A percentile compares a stretch with the other conserved stretches of the same genome.
These are phyloP conservation scores for Rachicladosporium sp. DNA, from an alignment of 2,329 filamentous ascomycete genomes.

Conservation along the genomic window DNA sequence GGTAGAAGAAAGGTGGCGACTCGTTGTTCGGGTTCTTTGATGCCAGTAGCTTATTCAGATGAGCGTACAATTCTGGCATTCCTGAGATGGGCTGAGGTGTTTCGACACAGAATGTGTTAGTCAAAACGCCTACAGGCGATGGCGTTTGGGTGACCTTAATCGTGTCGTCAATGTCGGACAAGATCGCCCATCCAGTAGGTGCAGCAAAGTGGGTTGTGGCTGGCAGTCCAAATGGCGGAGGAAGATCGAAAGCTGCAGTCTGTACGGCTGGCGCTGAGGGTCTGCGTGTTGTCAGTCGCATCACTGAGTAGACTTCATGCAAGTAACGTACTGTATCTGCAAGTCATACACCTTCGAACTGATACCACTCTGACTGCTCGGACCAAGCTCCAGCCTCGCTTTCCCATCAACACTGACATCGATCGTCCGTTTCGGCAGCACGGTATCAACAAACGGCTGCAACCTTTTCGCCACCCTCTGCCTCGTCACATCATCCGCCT, in stretches of 20 bases:
- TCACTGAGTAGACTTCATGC: neutral
- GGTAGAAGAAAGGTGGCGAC: conserved; percentile 71
- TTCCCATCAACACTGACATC: conserved; percentile 44
- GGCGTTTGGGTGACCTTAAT: conserved; percentile 84
- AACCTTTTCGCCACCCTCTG: conserved; percentile 57
- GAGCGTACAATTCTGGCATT: conserved; percentile 74
- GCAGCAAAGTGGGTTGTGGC: conserved; percentile 65
- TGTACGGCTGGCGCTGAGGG: conserved; percentile 6
- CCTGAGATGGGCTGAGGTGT: conserved; percentile 54
- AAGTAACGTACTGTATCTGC: conserved; percentile 11
- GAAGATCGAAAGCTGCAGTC: conserved; percentile 13
- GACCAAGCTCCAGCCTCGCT: conserved; percentile 23
- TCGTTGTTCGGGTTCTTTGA: conserved; percentile 15
- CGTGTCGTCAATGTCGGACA: conserved; percentile 89
- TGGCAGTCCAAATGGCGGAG: conserved; percentile 30
- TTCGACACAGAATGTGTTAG: conserved; percentile 68
- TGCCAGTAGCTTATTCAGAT: conserved; percentile 44
- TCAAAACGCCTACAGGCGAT: conserved; percentile 66
- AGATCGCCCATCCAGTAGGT: conserved; percentile 71
- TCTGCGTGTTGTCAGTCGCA: neutral
- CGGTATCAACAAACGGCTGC: conserved; percentile 64
- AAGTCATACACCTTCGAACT: conserved; percentile 19
- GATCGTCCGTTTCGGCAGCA: conserved; percentile 58
- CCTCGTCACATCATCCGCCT: conserved; percentile 33
- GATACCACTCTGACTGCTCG: conserved; percentile 22